Evolutionary conservation across 129 eudicot species (phyloP).

Genomic region (Calendula officinalis): DNA sequence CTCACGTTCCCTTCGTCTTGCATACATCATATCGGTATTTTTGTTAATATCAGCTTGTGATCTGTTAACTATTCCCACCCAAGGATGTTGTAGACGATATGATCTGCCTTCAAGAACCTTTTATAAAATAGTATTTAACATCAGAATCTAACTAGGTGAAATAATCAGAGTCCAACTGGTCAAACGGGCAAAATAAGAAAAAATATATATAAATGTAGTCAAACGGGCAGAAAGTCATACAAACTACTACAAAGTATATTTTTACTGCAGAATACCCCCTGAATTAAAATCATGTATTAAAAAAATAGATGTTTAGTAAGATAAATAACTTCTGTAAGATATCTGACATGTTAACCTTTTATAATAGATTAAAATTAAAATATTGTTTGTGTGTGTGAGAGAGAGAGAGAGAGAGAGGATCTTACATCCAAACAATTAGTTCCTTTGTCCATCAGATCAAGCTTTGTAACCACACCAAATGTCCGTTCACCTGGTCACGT

Average conservation of each 20-base stretch:
- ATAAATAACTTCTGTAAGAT: not conserved
- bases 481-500: constrained; percentile 56
- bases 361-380: no score
- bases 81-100: constrained; percentile 66
- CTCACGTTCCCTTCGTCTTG: constrained; percentile 56
- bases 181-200: not conserved
- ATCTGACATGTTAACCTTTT: no score
- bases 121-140: constrained; percentile 3
- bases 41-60: constrained; percentile 67
- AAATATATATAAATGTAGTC: not conserved
- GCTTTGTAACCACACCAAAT: constrained; percentile 71
- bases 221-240: not conserved
- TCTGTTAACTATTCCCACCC: constrained; percentile 73
- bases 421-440: constrained; percentile 71
- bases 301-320: not conserved
- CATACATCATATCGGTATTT: constrained; percentile 50
- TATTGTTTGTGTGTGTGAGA: no score
- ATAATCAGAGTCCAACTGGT: not conserved
- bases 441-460: constrained; percentile 76
- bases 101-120: constrained; percentile 79
- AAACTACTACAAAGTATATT: not conserved
- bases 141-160: constrained; percentile 6
- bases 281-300: not conserved
- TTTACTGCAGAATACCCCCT: not conserved
- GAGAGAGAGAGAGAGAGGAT: not conserved